Evolutionary conservation across 1,284 basidiomycete genomes (phyloP), one percentile per base, ranked within the genome.

Genomic region (Coniferiporia weirii): DNA sequence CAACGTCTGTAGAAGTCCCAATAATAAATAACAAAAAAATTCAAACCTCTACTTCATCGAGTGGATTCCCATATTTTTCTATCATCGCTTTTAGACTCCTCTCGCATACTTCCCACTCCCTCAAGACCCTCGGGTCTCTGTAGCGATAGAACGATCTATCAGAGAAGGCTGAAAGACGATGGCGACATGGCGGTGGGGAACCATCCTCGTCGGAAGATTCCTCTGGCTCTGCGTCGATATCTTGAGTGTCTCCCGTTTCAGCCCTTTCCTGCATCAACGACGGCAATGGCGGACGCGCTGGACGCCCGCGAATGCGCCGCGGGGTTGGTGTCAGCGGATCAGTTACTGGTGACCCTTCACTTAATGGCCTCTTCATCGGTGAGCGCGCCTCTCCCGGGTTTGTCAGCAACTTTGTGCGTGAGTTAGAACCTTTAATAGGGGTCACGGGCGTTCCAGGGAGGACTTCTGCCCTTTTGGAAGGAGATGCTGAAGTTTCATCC

Each of bases 61-160:
- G 20, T 7, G 52, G 19, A 58, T 58, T 36, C 20, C 51, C 56
- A 20, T 36, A 49, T 32, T 54, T 20, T 54, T 51, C 49, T 8
- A 51, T 17, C 53, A 56, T 44, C 5, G 32, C 45, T 13, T 54
- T 55, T 27, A 62, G 36, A 19, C 32, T 52, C 40, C 54, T 53
- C 19, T 59, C 49, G 27, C 57, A 56, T 10, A 13, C 13, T 52
- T 59, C 57, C 57, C 57, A 59, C 27, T 62, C 61, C 32, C 50
- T 44, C 17, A 56, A 8, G 22, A 52, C 57, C 46, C 57, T 52
- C 13, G 61, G 61, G 35, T 62, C 61, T 32, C 57, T 46, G 46
- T 62, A 59, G 32, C 35, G 49, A 40, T 59, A 59, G 50, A 59
- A 62, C 32, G 46, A 34, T 38, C 61, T 17, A 40, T 62, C 61